Conservation (phyloP, 2,329 filamentous ascomycete genomes). For the Colletotrichum melonis region DNA sequence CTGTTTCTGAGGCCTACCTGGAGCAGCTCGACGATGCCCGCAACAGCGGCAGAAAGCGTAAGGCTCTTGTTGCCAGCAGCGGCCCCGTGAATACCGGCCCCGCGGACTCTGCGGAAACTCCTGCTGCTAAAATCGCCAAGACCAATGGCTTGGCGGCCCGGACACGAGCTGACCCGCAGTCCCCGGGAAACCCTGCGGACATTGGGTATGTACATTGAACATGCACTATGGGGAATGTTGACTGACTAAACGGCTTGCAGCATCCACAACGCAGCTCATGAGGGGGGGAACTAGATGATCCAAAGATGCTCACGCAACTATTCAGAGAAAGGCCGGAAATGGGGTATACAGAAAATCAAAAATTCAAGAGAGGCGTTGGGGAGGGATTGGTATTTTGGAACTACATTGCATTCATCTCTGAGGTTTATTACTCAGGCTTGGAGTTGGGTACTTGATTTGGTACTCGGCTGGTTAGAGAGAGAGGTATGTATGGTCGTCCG, state of each 20-base stretch:
- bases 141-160: constrained; percentile 2
- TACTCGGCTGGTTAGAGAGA: neutral
- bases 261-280: constrained; percentile 23
- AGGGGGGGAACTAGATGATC: constrained; percentile 14
- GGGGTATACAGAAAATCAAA: constrained; percentile 6
- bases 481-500: neutral
- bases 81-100: constrained; percentile 11
- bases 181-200: constrained; percentile 9
- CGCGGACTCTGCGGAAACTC: neutral
- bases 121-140: constrained; percentile 18
- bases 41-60: constrained; percentile 69
- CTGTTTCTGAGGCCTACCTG: constrained; percentile 84
- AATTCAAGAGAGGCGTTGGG: constrained; percentile 20
- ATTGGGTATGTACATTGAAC: neutral
- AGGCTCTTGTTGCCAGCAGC: constrained; percentile 19
- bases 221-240: neutral
- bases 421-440: neutral
- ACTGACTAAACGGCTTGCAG: neutral
- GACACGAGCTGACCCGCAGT: constrained; percentile 7
- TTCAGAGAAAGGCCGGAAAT: neutral
- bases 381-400: constrained; percentile 1
- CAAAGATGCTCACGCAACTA: constrained; percentile 3
- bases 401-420: neutral
- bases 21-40: constrained; percentile 79
- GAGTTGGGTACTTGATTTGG: neutral